Evolutionary conservation across 257 asterid species (phyloP).

Genomic region (Gentiana dahurica): DNA sequence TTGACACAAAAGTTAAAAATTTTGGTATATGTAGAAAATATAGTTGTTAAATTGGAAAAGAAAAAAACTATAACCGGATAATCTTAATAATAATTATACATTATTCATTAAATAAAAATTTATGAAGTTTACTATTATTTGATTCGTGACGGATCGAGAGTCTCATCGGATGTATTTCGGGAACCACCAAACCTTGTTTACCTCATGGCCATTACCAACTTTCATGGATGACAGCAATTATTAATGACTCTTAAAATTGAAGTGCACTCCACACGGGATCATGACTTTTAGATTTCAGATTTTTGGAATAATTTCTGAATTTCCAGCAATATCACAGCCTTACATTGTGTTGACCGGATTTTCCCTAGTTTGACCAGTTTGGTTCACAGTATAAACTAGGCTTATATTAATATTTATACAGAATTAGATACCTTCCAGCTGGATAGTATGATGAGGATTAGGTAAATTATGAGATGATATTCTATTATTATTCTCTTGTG

Average conservation of each 20-base stretch:
- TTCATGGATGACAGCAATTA: neutral
- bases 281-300: constrained; percentile 7
- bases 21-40: too few relatives aligned
- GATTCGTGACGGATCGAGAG: too few relatives aligned
- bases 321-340: constrained; percentile 37
- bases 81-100: too few relatives aligned
- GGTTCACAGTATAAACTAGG: neutral
- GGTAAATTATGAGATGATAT: constrained; percentile 48
- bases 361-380: constrained; percentile 15
- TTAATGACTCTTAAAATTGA: neutral
- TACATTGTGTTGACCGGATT: constrained; percentile 18
- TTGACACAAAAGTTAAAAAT: too few relatives aligned
- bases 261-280: constrained; percentile 10
- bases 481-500: constrained; percentile 48
- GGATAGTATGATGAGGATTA: constrained; percentile 51
- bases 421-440: constrained; percentile 36
- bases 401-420: neutral
- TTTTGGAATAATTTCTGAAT: constrained; percentile 16
- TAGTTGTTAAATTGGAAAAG: too few relatives aligned
- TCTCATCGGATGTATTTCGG: too few relatives aligned
- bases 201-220: neutral
- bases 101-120: too few relatives aligned
- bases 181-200: constrained; percentile 2
- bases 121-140: too few relatives aligned
- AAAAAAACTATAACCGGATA: too few relatives aligned